Evolutionary conservation across 352 stramenopile species (phyloP).

Genomic region (Ophiocytium majus): DNA sequence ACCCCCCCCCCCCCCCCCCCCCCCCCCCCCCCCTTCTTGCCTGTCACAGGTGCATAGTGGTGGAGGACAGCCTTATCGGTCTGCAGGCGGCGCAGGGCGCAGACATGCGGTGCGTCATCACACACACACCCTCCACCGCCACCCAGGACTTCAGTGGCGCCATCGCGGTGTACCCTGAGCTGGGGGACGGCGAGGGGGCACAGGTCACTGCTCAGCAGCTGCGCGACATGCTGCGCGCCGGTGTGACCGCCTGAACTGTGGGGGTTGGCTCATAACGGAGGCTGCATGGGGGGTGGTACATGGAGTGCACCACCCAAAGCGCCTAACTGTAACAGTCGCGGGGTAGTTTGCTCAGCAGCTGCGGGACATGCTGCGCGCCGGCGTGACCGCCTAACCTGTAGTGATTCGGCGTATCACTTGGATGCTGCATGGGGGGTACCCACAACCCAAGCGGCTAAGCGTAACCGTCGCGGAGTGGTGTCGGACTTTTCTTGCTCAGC

Average conservation of each 20-base stretch:
- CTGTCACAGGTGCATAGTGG: slow-evolving; percentile 66
- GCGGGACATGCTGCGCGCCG: slow-evolving; percentile 25
- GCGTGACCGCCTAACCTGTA: too few relatives aligned
- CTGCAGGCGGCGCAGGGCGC: slow-evolving; percentile 69
- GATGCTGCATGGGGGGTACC: too few relatives aligned
- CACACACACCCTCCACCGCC: slow-evolving; percentile 68
- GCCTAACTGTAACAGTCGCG: too few relatives aligned
- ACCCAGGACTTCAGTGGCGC: slow-evolving; percentile 48
- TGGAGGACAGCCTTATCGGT: slow-evolving; percentile 73
- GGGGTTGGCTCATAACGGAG: too few relatives aligned
- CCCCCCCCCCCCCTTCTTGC: background rate
- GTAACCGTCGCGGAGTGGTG: too few relatives aligned
- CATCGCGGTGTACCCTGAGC: slow-evolving; percentile 43
- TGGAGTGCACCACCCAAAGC: too few relatives aligned
- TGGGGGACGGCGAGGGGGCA: slow-evolving; percentile 47
- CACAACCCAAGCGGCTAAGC: too few relatives aligned
- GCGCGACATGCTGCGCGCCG: slow-evolving; percentile 25
- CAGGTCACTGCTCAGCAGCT: slow-evolving; percentile 47
- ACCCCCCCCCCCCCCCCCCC: too few relatives aligned
- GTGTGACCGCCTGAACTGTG: too few relatives aligned
- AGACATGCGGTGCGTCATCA: slow-evolving; percentile 74
- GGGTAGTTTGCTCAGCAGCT: slow-evolving; percentile 42
- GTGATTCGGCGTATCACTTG: too few relatives aligned
- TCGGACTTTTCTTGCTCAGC: too few relatives aligned
- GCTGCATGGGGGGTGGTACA: too few relatives aligned